Evolutionary conservation across 805 yeast species (phyloP).

Genomic region (Saccharomycopsis amapae): DNA sequence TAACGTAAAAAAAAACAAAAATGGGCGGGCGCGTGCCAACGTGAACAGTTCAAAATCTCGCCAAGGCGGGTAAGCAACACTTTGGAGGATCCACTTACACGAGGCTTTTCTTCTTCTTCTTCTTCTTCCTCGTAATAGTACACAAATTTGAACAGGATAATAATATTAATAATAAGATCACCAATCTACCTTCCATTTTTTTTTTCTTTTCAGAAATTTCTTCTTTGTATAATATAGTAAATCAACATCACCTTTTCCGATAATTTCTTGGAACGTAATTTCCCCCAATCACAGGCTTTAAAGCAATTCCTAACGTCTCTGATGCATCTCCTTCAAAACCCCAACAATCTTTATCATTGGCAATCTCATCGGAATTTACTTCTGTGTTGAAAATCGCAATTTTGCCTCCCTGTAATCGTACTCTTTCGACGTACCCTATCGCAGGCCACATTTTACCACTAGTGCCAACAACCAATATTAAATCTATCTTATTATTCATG

Average conservation of each 20-base stretch:
- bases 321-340: conserved; percentile 80
- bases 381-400: conserved; percentile 81
- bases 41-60: too few relatives aligned
- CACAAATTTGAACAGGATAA: not conserved
- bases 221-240: not conserved
- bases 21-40: too few relatives aligned
- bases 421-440: conserved; percentile 80
- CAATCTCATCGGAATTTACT: conserved; percentile 36
- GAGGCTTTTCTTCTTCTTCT: too few relatives aligned
- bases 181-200: too few relatives aligned
- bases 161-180: too few relatives aligned
- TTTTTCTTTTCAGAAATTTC: too few relatives aligned
- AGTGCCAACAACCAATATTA: conserved; percentile 79
- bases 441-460: conserved; percentile 89
- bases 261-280: conserved; percentile 19
- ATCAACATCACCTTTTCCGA: not conserved
- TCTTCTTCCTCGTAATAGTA: too few relatives aligned
- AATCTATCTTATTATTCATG: conserved; percentile 46
- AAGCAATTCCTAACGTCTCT: conserved; percentile 55
- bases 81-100: too few relatives aligned
- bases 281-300: conserved; percentile 43
- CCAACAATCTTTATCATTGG: conserved; percentile 46
- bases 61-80: too few relatives aligned
- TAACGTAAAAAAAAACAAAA: not conserved
- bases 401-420: conserved; percentile 63